Evolutionary conservation across 805 yeast species (phyloP).

Genomic region (Ogataea trehaloabstinens): DNA sequence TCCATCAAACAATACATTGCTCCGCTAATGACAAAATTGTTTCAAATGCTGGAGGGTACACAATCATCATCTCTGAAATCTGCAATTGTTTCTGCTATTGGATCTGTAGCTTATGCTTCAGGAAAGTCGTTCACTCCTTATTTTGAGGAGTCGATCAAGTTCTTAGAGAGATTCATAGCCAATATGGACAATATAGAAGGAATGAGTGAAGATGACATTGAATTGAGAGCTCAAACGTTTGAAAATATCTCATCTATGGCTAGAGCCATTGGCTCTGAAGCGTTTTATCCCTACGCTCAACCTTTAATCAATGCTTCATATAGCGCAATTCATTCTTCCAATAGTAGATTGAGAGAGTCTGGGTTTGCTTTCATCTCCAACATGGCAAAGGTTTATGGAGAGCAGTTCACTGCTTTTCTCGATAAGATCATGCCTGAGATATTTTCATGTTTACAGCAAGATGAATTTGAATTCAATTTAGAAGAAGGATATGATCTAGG

Average conservation of each 20-base stretch:
- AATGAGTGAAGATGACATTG: slow-evolving; percentile 83
- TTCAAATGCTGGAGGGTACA: slow-evolving; percentile 77
- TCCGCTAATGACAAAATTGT: slow-evolving; percentile 85
- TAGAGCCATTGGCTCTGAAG: slow-evolving; percentile 90
- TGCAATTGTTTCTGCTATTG: slow-evolving; percentile 90
- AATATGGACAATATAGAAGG: slow-evolving; percentile 67
- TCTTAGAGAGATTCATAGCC: slow-evolving; percentile 77
- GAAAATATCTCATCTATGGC: slow-evolving; percentile 95
- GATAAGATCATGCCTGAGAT: slow-evolving; percentile 81
- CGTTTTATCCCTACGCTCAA: slow-evolving; percentile 81
- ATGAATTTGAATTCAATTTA: slow-evolving; percentile 70
- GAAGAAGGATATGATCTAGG: slow-evolving; percentile 51
- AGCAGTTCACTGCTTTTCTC: slow-evolving; percentile 83
- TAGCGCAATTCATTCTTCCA: slow-evolving; percentile 69
- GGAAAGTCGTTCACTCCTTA: slow-evolving; percentile 86
- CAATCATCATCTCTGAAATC: slow-evolving; percentile 71
- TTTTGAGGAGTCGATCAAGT: slow-evolving; percentile 76
- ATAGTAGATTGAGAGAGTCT: slow-evolving; percentile 87
- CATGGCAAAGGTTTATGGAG: slow-evolving; percentile 92
- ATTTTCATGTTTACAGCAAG: slow-evolving; percentile 78
- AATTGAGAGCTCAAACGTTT: slow-evolving; percentile 85
- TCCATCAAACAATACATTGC: slow-evolving; percentile 77
- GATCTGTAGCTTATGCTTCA: slow-evolving; percentile 94
- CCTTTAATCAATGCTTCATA: slow-evolving; percentile 89
- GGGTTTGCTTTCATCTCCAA: slow-evolving; percentile 91